phyloP scores from a whole-genome alignment of 192 early-diverging fungal genomes.

The Coemansia sp. region DNA sequence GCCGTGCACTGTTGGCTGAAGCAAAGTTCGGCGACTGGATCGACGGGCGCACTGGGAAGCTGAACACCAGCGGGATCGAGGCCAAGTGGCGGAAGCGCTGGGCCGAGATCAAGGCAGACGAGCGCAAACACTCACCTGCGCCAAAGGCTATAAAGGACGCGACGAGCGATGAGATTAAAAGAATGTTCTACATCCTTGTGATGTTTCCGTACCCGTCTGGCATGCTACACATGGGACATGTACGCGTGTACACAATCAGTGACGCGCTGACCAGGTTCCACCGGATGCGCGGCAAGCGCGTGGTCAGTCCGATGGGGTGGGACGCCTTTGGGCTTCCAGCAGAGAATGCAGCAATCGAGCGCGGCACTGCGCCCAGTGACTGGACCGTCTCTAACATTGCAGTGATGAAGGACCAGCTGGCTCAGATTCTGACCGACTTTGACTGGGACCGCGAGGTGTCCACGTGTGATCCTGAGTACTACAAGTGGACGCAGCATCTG shows the following conservation, averaged over 20 bases:
- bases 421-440: constrained; percentile 74
- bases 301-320: constrained; percentile 95
- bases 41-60: constrained; percentile 30
- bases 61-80: constrained; percentile 61
- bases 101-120: constrained; percentile 27
- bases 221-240: constrained; percentile 91
- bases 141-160: background rate
- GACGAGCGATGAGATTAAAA: constrained; percentile 38
- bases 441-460: constrained; percentile 91
- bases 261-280: constrained; percentile 81
- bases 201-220: constrained; percentile 99
- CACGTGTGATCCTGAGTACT: constrained; percentile 86
- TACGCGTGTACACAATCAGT: constrained; percentile 93
- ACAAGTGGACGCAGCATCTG: constrained; percentile 91
- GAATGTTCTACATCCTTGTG: constrained; percentile 76
- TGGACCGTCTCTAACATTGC: constrained; percentile 87
- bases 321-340: constrained; percentile 98
- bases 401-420: constrained; percentile 79
- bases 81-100: constrained; percentile 60
- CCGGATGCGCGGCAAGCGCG: constrained; percentile 70
- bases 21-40: constrained; percentile 41
- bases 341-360: constrained; percentile 93
- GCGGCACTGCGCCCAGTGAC: constrained; percentile 67
- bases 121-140: background rate
- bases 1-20: background rate